These are phyloP conservation scores for Choiromyces venosus DNA, from an alignment of 495 filamentous ascomycete species.

Conservation along the genomic window DNA sequence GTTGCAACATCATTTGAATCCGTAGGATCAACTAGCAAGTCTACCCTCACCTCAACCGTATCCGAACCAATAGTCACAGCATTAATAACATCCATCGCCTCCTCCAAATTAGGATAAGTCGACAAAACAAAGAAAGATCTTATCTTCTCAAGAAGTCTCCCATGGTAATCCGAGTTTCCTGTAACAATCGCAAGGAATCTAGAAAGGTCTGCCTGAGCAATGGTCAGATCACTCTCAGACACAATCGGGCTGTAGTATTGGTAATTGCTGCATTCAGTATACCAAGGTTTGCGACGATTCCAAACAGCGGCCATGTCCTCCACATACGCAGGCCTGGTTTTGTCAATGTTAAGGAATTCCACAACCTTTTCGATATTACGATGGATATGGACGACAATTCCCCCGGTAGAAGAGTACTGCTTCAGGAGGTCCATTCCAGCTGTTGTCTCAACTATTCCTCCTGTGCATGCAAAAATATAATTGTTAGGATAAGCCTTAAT, in stretches of 20 bases:
- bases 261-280: constrained; percentile 87
- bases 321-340: constrained; percentile 85
- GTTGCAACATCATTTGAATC: constrained; percentile 56
- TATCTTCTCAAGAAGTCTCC: constrained; percentile 60
- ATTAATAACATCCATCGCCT: constrained; percentile 57
- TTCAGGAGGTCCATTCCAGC: constrained; percentile 71
- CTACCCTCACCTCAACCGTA: constrained; percentile 89
- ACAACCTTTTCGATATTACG: constrained; percentile 84
- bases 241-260: constrained; percentile 73
- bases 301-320: constrained; percentile 93
- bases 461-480: constrained; percentile 87
- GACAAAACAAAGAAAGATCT: constrained; percentile 90
- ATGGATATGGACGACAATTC: constrained; percentile 83
- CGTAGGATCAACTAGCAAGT: constrained; percentile 73
- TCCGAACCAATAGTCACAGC: constrained; percentile 77
- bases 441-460: constrained; percentile 83
- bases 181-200: constrained; percentile 70
- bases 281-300: constrained; percentile 85
- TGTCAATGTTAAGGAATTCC: constrained; percentile 81
- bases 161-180: constrained; percentile 61
- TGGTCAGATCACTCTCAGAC: constrained; percentile 47
- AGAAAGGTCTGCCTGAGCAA: constrained; percentile 69
- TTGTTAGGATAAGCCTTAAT: constrained; percentile 68
- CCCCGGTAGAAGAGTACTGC: constrained; percentile 69
- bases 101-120: constrained; percentile 68